Percentiles rank a stretch among this genome's conserved stretches.
Conservation (phyloP, 129 eudicot species). For the Ambrosia artemisiifolia region DNA sequence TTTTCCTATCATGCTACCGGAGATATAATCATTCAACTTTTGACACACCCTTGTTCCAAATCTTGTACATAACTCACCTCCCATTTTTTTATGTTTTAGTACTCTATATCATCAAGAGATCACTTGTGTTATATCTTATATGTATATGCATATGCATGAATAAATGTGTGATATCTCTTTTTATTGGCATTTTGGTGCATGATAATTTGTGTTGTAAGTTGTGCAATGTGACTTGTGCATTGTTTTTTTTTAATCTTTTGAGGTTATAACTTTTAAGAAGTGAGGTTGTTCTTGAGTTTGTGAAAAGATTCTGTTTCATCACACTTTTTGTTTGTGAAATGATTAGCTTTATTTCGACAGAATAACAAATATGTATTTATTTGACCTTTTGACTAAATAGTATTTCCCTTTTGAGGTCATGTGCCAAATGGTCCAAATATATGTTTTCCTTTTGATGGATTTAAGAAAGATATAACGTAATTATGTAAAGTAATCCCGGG, state of each 20-base stretch:
- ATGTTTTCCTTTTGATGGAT: too few relatives aligned
- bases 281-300: constrained; percentile 20
- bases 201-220: neutral
- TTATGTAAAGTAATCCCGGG: too few relatives aligned
- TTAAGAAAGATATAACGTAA: too few relatives aligned
- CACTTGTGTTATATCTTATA: neutral
- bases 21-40: constrained; percentile 40
- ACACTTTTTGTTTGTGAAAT: neutral
- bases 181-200: constrained; percentile 4
- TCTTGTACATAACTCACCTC: constrained; percentile 40
- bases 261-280: neutral
- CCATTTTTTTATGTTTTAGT: constrained; percentile 33
- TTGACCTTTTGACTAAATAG: constrained; percentile 12
- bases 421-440: too few relatives aligned
- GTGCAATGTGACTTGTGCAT: neutral
- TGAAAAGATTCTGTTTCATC: constrained; percentile 23
- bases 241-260: neutral
- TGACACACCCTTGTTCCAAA: constrained; percentile 24
- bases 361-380: neutral
- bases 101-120: neutral
- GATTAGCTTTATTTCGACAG: constrained; percentile 1
- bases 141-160: neutral
- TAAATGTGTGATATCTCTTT: neutral
- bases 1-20: constrained; percentile 53
- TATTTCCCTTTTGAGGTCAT: too few relatives aligned